Percentiles rank a stretch among this genome's conserved stretches.
Evolutionary conservation across 129 eudicot genomes (phyloP).

Genomic region (Deinandra increscens): DNA sequence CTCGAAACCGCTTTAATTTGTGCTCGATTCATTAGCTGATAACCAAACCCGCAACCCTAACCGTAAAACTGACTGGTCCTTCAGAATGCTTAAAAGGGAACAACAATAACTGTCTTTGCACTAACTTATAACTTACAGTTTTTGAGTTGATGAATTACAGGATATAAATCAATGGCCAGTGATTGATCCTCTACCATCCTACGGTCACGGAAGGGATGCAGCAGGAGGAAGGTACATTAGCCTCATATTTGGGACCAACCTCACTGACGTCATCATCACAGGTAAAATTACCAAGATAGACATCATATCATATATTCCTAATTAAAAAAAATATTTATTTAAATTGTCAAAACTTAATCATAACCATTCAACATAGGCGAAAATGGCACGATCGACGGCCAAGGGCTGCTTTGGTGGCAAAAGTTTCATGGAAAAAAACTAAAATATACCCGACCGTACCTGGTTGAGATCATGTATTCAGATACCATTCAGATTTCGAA

Average conservation of each 20-base stretch:
- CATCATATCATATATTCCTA: neutral
- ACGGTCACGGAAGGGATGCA: conserved; percentile 87
- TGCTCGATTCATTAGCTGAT: neutral
- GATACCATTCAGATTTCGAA: conserved; percentile 67
- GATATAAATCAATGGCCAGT: conserved; percentile 67
- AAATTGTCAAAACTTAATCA: neutral
- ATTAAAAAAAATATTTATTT: neutral
- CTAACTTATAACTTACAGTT: neutral
- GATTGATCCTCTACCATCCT: conserved; percentile 78
- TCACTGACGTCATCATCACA: conserved; percentile 79
- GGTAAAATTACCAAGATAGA: conserved; percentile 40
- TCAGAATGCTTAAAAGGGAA: no score
- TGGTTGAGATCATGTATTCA: conserved; percentile 78
- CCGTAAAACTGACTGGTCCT: no score
- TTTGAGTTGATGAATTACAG: conserved; percentile 32
- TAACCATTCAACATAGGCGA: conserved; percentile 43
- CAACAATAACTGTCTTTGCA: no score
- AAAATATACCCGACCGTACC: conserved; percentile 76
- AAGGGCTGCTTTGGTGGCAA: conserved; percentile 90
- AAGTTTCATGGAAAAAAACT: conserved; percentile 61
- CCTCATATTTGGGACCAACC: conserved; percentile 80
- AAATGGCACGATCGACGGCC: conserved; percentile 93
- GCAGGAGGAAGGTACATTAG: conserved; percentile 82
- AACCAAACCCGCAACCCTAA: no score
- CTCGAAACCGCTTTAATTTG: no score